Conservation (phyloP, 306 rosid genomes). For the Malus fusca region DNA sequence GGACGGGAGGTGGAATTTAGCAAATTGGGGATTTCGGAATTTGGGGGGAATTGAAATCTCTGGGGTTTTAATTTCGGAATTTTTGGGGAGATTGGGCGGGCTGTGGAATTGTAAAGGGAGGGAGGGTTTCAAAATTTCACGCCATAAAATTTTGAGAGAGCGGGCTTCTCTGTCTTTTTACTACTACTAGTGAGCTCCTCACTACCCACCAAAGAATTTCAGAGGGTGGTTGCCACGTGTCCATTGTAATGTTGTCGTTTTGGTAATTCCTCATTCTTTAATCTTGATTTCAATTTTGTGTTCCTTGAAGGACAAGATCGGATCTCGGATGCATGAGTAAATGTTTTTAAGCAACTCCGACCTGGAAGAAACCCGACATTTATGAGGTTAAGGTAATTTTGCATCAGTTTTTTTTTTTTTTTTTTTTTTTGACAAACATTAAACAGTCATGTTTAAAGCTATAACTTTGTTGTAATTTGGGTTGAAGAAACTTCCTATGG, state of each 20-base stretch:
- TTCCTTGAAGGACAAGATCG: too few species aligned
- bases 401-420: too few species aligned
- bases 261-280: too few species aligned
- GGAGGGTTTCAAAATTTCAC: slow-evolving; percentile 44
- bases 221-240: neutral
- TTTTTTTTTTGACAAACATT: too few species aligned
- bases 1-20: neutral
- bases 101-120: slow-evolving; percentile 8
- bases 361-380: too few species aligned
- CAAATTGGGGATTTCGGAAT: neutral
- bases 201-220: neutral
- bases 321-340: too few species aligned
- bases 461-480: too few species aligned
- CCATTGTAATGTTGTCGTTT: neutral
- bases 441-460: too few species aligned
- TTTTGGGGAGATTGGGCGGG: slow-evolving; percentile 11
- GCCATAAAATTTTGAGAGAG: slow-evolving; percentile 38
- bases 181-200: neutral
- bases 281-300: too few species aligned
- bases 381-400: too few species aligned
- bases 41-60: slow-evolving; percentile 6
- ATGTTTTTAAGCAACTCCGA: too few species aligned
- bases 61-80: neutral
- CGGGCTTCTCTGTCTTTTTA: slow-evolving; percentile 6
- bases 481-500: too few species aligned